Percentiles rank a stretch among this genome's conserved stretches.
Evolutionary conservation across 179 eudicot species (phyloP).

Genomic region (Beta lomatogona): DNA sequence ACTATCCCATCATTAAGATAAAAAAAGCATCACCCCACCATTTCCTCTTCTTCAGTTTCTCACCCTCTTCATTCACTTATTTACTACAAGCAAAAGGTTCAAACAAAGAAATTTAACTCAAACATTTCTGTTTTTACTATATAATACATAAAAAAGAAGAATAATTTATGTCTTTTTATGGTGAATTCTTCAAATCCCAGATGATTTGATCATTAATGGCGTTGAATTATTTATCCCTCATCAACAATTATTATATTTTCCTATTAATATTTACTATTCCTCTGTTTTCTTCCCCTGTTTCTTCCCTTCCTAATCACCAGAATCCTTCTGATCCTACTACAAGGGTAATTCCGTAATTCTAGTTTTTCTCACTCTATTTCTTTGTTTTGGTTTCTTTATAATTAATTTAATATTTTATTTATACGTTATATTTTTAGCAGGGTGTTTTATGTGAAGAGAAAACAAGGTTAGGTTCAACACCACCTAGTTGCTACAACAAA

Average conservation of each 20-base stretch:
- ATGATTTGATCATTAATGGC: constrained; percentile 25
- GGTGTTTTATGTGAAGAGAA: constrained; percentile 59
- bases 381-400: background rate
- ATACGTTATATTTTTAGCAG: constrained; percentile 30
- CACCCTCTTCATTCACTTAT: background rate
- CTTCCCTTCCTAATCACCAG: background rate
- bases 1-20: constrained; percentile 1
- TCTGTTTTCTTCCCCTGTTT: constrained; percentile 31
- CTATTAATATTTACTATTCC: background rate
- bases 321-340: constrained; percentile 22
- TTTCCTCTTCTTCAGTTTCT: background rate
- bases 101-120: background rate
- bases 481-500: constrained; percentile 97
- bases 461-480: constrained; percentile 82
- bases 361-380: too few relatives aligned
- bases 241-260: background rate
- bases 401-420: background rate
- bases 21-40: too few relatives aligned
- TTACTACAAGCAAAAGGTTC: constrained; percentile 1
- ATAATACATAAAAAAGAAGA: too few relatives aligned
- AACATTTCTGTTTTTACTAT: background rate
- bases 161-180: background rate
- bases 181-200: constrained; percentile 9
- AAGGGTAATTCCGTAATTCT: constrained; percentile 20
- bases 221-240: background rate